Evolutionary conservation across 495 filamentous ascomycete genomes (phyloP), one percentile per base, ranked within the genome.

Genomic region (Thermothielavioides terrestris): DNA sequence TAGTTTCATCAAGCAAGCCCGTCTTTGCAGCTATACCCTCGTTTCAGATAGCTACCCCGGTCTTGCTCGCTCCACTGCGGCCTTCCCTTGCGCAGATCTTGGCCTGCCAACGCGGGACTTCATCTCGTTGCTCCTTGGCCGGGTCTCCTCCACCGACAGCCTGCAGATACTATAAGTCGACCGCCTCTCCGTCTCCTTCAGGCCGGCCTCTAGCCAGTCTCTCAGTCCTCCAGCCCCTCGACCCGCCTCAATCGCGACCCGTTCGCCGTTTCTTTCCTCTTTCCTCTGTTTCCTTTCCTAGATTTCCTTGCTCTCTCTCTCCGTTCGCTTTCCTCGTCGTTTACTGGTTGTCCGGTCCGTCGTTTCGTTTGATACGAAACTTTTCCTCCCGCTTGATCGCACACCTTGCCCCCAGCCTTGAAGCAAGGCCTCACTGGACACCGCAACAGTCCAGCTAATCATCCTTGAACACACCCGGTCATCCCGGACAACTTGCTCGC

Each of bases 331-430:
- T 55, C n/a, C 26, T 50, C 21, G n/a, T 48, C 52, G 50, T 54
- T 48, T 56, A 42, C 54, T 53, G 42, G 57, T 58, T 60, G 57
- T n/a, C 61, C 58, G 53, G 61, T 46, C 61, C 53, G 51, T 57
- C 66, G 51, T 71, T 47, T 73, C 65, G 68, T 70, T 72, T 73
- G 68, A 73, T 58, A 71, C 71, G 68, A 71, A 55, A 55, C 56
- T 46, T 53, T 54, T 31, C 46, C 41, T 36, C 27, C 40, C 30
- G 27, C 21, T 49, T 35, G 11, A 31, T 11, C 32, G 25, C 38
- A 30, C 37, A 14, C 37, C 8, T 26, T 22, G 26, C 46, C 43
- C 22, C 6, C 37, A 28, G 26, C 52, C 41, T 58, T 35, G 49
- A 45, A 40, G 48, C 32, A 30, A 51, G 54, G 49, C 45, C 35